Percentiles rank a stretch among this genome's conserved stretches.
phyloP scores from a whole-genome alignment of 2,329 filamentous ascomycete genomes.

The Calonectria naviculata region DNA sequence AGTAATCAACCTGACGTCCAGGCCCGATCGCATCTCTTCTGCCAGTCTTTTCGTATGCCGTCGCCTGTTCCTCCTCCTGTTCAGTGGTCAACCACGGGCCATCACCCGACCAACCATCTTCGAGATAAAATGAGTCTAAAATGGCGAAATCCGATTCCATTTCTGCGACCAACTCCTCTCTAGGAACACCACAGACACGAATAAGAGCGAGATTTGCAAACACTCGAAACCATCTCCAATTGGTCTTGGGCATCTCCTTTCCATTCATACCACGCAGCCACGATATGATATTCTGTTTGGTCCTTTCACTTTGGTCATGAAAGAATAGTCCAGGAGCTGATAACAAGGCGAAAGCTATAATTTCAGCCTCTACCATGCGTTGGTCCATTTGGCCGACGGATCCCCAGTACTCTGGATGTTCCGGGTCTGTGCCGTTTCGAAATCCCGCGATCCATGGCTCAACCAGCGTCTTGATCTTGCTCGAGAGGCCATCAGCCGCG shows the following conservation, averaged over 20 bases:
- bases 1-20: conserved; percentile 60
- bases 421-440: conserved; percentile 46
- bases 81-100: conserved; percentile 51
- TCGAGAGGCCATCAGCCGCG: background rate
- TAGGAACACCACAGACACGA: conserved; percentile 51
- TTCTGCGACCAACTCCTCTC: conserved; percentile 44
- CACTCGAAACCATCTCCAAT: conserved; percentile 65
- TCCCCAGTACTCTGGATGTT: conserved; percentile 58
- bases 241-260: conserved; percentile 58
- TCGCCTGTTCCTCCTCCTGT: conserved; percentile 25
- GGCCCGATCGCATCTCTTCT: conserved; percentile 35
- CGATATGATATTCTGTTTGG: conserved; percentile 46
- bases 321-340: conserved; percentile 47
- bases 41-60: conserved; percentile 16
- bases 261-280: conserved; percentile 58
- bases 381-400: conserved; percentile 58
- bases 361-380: conserved; percentile 66
- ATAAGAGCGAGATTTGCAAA: conserved; percentile 60
- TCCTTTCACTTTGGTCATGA: conserved; percentile 41
- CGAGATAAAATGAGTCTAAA: conserved; percentile 57
- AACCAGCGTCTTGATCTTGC: conserved; percentile 18
- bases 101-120: conserved; percentile 60
- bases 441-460: conserved; percentile 47
- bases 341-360: conserved; percentile 60
- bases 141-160: conserved; percentile 55